Evolutionary conservation across 192 early-diverging fungal species (phyloP), one percentile per base, ranked within the genome.

Genomic region (Coemansia sp.): DNA sequence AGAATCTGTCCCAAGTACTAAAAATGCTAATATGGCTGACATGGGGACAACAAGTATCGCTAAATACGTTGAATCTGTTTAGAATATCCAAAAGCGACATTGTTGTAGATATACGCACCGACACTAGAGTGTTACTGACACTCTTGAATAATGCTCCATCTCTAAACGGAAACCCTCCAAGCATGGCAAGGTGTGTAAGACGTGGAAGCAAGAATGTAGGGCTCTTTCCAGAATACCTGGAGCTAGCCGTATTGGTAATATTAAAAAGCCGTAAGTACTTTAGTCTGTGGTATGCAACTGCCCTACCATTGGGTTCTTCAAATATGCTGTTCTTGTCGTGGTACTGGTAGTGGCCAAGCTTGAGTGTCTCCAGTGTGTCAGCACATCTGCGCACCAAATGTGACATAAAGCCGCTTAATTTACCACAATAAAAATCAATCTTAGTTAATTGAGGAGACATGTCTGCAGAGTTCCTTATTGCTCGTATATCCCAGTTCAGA

Each of bases 81-180:
- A 58, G 34, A n/a, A 17, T 58, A 5, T 58, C 55, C 15, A 58
- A 31, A 58, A 58, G 55, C 29, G 55, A 58, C 55, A 58, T 32
- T 58, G 55, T 58, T 15, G 55, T 58, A 8, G 55, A 58, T 17
- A 58, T n/a, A 29, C 55, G 55, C 29, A 5, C 55, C 5, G 14
- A 58, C 14, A 15, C 29, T 14, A 58, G 14, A 6, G 55, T 58
- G 23, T 58, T 58, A 23, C 55, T 58, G 55, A 58, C 31, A 17
- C 55, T 58, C 55, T 58, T 29, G 29, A 58, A 58, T 32, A 58
- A 29, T 29, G 29, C 55, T 2, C 27, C 55, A 34, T 58, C 55
- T 34, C 5, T 58, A 31, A 58, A 58, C 7, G 55, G 55, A 58
- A 27, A 34, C 1, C 15, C 15, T 14, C 55, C 55, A 58, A 58